Base-by-base conservation (phyloP, 129 eudicot species). In the Ambrosia artemisiifolia region DNA sequence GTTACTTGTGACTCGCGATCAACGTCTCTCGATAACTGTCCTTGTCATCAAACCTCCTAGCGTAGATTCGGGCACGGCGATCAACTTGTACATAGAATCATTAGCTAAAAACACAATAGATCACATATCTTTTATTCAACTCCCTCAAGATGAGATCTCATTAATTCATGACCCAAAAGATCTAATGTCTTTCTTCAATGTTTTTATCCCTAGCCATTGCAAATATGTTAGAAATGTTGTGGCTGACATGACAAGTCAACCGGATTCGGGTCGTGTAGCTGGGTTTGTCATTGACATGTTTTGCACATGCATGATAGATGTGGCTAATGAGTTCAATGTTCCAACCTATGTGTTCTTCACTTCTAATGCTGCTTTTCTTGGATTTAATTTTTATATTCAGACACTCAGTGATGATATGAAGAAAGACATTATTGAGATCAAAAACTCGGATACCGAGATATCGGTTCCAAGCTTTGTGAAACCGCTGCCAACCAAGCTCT, bases 31-130 rank as follows among this genome's bases (percentile, higher is more conserved):
- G 18, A 34, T 85, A 36, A 78, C 76, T 11, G 48, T 85, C 59
- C 81, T 85, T 36, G 28, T 85, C 44, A 80, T 84, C 60, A 77
- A 47, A 13, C 66, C 68, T 24, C 86, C 82, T 1, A 56, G 24
- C 49, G 18, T 11, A 2, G n/a, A 4, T 56, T 46, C 61, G 11
- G 77, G 72, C 76, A 65, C 81, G 4, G 77, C 68, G 5, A 55
- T 67, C 67, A 46, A 54, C 11, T 24, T 79, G 49, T 81, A 78
- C 81, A 36, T 74, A 20, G 69, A 68, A 30, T 65, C 83, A 7
- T 55, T 74, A 50, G 16, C 65, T 48, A 68, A 72, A 5, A 67
- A 64, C 6, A 2, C 57, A 9, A 63, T 35, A 12, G 2, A 60
- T 44, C 74, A 61, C 53, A 47, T 83, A 12, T 46, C 56, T 33